Conservation (phyloP, 176 grass and related monocot species). For the Musa troglodytarum region DNA sequence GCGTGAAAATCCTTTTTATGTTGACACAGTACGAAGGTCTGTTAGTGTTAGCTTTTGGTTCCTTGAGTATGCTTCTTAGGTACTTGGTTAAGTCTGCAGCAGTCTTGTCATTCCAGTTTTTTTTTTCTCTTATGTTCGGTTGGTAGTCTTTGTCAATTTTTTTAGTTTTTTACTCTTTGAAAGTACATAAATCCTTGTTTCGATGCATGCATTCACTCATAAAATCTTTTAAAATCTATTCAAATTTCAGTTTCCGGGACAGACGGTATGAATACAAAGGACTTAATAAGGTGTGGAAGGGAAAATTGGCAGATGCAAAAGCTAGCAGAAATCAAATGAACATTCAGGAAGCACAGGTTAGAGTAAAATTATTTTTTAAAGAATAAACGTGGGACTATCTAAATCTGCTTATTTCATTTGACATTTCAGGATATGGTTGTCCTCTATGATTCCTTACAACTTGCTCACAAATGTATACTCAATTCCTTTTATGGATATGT, state of each 20-base stretch:
- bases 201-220: neutral
- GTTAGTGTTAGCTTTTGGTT: constrained; percentile 8
- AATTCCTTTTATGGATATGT: constrained; percentile 99
- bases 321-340: constrained; percentile 74
- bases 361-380: constrained; percentile 14
- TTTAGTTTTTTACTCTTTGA: neutral
- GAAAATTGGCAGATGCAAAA: constrained; percentile 83
- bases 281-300: constrained; percentile 98
- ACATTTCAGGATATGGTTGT: constrained; percentile 94
- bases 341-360: constrained; percentile 94
- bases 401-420: constrained; percentile 13
- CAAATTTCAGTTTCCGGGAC: constrained; percentile 78
- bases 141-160: neutral
- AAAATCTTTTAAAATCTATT: neutral
- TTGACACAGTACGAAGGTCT: constrained; percentile 91
- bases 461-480: constrained; percentile 98
- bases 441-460: constrained; percentile 93
- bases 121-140: neutral
- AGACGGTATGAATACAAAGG: constrained; percentile 99
- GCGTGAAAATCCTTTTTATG: constrained; percentile 99
- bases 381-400: constrained; percentile 22
- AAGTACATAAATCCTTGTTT: neutral
- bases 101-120: neutral
- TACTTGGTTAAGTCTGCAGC: neutral
- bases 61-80: constrained; percentile 2